phyloP scores from a whole-genome alignment of 208 protist genomes.

The Leishmania amazonensis region DNA sequence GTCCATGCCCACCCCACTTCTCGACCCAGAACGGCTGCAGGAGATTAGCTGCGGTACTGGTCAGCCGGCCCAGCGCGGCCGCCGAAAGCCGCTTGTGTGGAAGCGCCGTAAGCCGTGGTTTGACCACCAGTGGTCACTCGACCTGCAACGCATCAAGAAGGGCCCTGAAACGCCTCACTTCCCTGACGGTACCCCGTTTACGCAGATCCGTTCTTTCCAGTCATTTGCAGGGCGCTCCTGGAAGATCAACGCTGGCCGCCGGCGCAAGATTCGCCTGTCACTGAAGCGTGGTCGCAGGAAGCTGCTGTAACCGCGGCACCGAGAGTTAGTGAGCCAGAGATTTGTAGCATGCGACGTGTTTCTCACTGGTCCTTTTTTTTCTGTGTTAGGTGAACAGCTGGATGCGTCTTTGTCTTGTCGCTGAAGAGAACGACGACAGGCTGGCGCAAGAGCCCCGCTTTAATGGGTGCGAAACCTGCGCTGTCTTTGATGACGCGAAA shows the following conservation, averaged over 20 bases:
- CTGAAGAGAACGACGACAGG: not conserved
- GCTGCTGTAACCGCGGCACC: constrained; percentile 52
- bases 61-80: constrained; percentile 81
- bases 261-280: constrained; percentile 86
- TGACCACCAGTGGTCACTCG: constrained; percentile 86
- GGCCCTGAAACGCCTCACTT: constrained; percentile 86
- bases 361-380: not conserved
- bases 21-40: constrained; percentile 56
- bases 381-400: not conserved
- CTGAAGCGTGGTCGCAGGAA: constrained; percentile 88
- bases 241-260: constrained; percentile 88
- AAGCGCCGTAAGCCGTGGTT: constrained; percentile 93
- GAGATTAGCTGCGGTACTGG: constrained; percentile 74
- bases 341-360: not conserved
- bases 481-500: not conserved
- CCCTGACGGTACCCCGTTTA: constrained; percentile 86
- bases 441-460: not conserved
- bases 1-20: constrained; percentile 73
- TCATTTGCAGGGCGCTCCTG: constrained; percentile 83
- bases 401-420: not conserved
- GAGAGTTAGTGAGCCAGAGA: not conserved
- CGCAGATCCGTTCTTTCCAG: constrained; percentile 85
- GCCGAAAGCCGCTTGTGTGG: constrained; percentile 83
- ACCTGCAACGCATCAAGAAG: constrained; percentile 80
- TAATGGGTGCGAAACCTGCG: not conserved